These are phyloP conservation scores for Fusarium sp. DNA, from an alignment of 2,329 filamentous ascomycete genomes.

Conservation along the genomic window DNA sequence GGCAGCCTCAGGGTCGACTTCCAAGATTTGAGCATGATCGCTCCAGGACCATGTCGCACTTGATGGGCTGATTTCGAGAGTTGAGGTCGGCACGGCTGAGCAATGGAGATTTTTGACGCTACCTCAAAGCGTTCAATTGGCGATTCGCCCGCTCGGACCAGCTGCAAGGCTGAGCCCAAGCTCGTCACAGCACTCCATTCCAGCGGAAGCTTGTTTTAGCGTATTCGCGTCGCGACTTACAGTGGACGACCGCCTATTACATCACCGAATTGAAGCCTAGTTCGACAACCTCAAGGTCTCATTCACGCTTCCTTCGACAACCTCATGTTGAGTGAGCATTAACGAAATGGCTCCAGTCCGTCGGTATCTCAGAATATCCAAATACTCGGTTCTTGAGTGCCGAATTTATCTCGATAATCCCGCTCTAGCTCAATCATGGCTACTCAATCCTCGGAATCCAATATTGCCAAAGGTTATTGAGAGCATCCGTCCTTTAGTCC, in stretches of 20 bases:
- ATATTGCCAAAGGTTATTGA: slow-evolving; percentile 86
- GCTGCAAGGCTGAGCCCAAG: slow-evolving; percentile 44
- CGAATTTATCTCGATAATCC: slow-evolving; percentile 97
- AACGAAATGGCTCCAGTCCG: slow-evolving; percentile 83
- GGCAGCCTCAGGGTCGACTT: slow-evolving; percentile 80
- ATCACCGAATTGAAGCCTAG: slow-evolving; percentile 30
- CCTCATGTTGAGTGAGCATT: neutral
- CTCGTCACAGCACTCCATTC: neutral
- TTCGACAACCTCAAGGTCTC: slow-evolving; percentile 1
- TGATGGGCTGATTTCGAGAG: slow-evolving; percentile 10
- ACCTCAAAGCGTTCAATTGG: slow-evolving; percentile 28
- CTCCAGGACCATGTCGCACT: slow-evolving; percentile 46
- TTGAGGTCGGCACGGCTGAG: slow-evolving; percentile 30
- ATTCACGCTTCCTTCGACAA: slow-evolving; percentile 11
- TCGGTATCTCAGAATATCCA: slow-evolving; percentile 90
- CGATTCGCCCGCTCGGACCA: slow-evolving; percentile 27
- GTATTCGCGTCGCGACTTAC: slow-evolving; percentile 25
- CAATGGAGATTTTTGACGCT: slow-evolving; percentile 41
- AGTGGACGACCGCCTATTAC: slow-evolving; percentile 38
- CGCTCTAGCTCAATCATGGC: slow-evolving; percentile 82
- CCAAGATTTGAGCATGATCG: slow-evolving; percentile 70
- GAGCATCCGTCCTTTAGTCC: slow-evolving; percentile 83
- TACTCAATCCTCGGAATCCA: slow-evolving; percentile 80
- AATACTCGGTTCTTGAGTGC: slow-evolving; percentile 94
- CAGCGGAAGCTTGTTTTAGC: slow-evolving; percentile 30